Evolutionary conservation across 208 protist genomes (phyloP), one percentile per base, ranked within the genome.

Genomic region (Tritrichomonas foetus): DNA sequence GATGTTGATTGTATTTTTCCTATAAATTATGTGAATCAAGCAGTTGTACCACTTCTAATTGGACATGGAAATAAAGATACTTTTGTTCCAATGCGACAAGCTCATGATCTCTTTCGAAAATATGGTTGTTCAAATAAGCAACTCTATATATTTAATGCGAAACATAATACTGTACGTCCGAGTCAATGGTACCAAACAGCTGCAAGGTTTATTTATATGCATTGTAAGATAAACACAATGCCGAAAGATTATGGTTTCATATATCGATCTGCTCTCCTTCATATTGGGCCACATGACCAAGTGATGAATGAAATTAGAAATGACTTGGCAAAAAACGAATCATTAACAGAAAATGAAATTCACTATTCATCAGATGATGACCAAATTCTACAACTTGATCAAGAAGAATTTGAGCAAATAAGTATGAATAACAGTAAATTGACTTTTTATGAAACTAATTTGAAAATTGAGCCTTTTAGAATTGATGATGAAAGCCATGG

Each of bases 111-210:
- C 9, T 89, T 89, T 30, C 27, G 57, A 39, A 39, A 1, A n/a
- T 89, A 89, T 57, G 78, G 78, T 5, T 89, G 14, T 57, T 8
- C 1, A 33, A 33, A 89, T 27, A 89, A 89, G 30, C 78, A 89
- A 20, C 36, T 89, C 25, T 89, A 89, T 57, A n/a, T 89, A 5
- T 89, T 89, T 49, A 20, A 57, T 57, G 78, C 47, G 39, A 0
- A 27, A 33, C 78, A 89, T n/a, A 57, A 57, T 30, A 61, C 11
- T 57, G 16, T 39, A 2, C 44, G 78, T 22, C 78, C 78, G 14
- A 39, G 39, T 53, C 47, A 89, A 39, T 89, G 78, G 78, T 89
- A 89, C 39, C 47, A 89, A 89, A 89, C 41, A 39, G 78, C 78
- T 39, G 44, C 78, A 13, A 53, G 78, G 27, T 89, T 89, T 50